Evolutionary conservation across 2,329 filamentous ascomycete species (phyloP).

Genomic region (Neoascochyta sp.): DNA sequence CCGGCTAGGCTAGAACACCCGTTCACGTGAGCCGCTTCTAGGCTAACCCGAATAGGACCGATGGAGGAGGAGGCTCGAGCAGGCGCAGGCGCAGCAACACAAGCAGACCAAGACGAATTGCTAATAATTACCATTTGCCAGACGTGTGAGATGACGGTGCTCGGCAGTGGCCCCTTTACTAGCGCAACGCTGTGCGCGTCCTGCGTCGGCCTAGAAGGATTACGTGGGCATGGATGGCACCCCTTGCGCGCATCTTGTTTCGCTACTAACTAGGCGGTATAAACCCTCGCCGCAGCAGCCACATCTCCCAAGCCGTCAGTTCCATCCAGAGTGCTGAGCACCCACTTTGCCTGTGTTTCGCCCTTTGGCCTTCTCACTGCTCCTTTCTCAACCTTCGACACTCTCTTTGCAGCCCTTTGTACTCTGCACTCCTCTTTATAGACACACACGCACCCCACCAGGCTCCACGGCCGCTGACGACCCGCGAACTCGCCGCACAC

Average conservation of each 20-base stretch:
- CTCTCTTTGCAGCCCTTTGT: neutral
- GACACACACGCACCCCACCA: neutral
- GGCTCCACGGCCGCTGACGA: slow-evolving; percentile 3
- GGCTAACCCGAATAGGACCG: slow-evolving; percentile 7
- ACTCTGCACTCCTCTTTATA: too few relatives aligned
- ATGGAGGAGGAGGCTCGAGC: too few relatives aligned
- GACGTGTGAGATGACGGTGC: too few relatives aligned
- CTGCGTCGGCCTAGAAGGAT: too few relatives aligned
- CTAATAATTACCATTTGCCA: too few relatives aligned
- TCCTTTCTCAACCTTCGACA: slow-evolving; percentile 1
- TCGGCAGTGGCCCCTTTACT: too few relatives aligned
- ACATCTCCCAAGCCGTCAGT: slow-evolving; percentile 4
- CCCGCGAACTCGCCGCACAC: slow-evolving; percentile 4
- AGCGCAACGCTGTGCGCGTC: too few relatives aligned
- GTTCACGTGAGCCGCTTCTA: slow-evolving; percentile 16
- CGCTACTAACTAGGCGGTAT: too few relatives aligned
- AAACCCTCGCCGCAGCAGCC: too few relatives aligned
- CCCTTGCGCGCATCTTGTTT: too few relatives aligned
- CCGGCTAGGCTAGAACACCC: slow-evolving; percentile 6
- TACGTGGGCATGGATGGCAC: too few relatives aligned
- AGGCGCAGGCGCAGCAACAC: neutral
- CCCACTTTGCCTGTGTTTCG: slow-evolving; percentile 1
- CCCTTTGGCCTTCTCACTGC: neutral
- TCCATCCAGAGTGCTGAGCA: slow-evolving; percentile 7
- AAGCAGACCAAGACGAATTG: too few relatives aligned